Base-by-base conservation (phyloP, 2,329 filamentous ascomycete species). In the Penicillium sp. region DNA sequence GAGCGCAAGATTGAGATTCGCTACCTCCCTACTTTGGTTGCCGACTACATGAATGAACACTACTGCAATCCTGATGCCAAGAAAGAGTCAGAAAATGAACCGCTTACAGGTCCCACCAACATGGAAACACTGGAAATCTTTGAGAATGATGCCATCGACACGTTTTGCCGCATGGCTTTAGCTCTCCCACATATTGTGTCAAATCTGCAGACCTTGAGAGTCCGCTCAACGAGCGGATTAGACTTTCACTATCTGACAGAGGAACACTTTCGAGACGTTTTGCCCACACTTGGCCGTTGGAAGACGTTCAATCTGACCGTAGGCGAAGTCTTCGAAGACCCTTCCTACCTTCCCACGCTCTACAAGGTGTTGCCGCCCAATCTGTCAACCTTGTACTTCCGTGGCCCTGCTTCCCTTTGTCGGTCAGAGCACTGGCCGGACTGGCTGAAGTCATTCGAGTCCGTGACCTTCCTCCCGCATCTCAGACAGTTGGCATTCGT, bases 81-180 rank as follows among this genome's bases (percentile, higher is more conserved):
- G 2, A 5, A 44, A 8, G 46, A 50, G 5, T 47, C 43, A 11
- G 31, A 53, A 20, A 51, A 56, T 24, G 44, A 51, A n/a, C 38
- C 42, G 4, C 42, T 51, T 3, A 5, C 41, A 3, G 41, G 42
- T 9, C 24, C 39, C 3, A 44, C 51, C 35, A 55, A 55, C 20
- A 25, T 65, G n/a, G 25, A 40, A 6, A 62, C 46, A 4, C 31
- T 67, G 13, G 64, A 67, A 22, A 67, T 67, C 24, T 46, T 59
- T n/a, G 60, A 65, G 30, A 64, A 65, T 30, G 63, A 66, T 20
- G 58, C 62, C 1, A 54, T 64, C 1, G 61, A 64, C 28, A 55
- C 61, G 0, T 56, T 66, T 46, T 47, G 30, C 46, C 58, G 61
- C 5, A 62, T 67, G 56, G 25, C 42, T 2, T 9, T 61, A 1